Evolutionary conservation across 345 rosid species (phyloP).

Genomic region (Dimocarpus longan): DNA sequence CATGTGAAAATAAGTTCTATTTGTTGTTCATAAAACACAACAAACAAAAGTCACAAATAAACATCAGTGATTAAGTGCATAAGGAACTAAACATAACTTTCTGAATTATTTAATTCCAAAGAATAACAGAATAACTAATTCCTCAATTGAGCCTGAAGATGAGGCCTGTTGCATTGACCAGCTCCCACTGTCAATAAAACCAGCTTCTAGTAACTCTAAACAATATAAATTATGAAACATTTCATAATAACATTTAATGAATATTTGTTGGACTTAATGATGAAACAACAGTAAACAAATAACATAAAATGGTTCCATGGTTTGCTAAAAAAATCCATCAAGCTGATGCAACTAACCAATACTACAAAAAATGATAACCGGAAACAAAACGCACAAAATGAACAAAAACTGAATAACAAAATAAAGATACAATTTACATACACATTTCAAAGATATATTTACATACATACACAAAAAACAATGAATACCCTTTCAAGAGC

Average conservation of each 20-base stretch:
- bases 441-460: too few relatives aligned
- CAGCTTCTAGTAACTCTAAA: conserved; percentile 8
- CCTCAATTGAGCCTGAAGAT: conserved; percentile 65
- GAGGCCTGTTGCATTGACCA: conserved; percentile 53
- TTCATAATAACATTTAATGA: not conserved
- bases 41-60: not conserved
- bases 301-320: not conserved
- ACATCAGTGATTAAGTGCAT: not conserved
- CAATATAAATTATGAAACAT: not conserved
- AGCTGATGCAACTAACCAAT: too few relatives aligned
- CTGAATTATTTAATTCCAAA: conserved; percentile 5
- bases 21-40: not conserved
- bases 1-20: not conserved
- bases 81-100: not conserved
- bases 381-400: too few relatives aligned
- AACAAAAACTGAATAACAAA: too few relatives aligned
- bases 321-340: too few relatives aligned
- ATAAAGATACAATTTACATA: too few relatives aligned
- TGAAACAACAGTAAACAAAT: not conserved
- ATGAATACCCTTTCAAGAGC: too few relatives aligned
- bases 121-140: conserved; percentile 21
- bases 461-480: too few relatives aligned
- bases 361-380: too few relatives aligned
- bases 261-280: not conserved
- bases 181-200: conserved; percentile 44